Percentiles rank a stretch among this genome's conserved stretches.
Conservation (phyloP, 768 basidiomycete species). For the Amanita thiersii region DNA sequence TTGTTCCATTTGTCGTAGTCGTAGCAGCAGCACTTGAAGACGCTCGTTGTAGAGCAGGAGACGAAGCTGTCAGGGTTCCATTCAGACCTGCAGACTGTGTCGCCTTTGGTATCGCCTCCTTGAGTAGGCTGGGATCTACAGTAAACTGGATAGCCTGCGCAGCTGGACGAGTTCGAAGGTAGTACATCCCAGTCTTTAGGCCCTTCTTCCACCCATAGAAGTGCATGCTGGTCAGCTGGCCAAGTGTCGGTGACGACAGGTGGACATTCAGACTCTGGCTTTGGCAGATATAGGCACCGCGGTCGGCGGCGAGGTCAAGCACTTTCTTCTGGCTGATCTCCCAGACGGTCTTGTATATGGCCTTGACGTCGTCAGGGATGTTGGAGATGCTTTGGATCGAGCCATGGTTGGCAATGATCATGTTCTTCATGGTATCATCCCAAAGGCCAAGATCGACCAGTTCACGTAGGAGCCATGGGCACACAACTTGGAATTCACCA, state of each 20-base stretch:
- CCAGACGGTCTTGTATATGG: constrained; percentile 99
- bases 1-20: constrained; percentile 13
- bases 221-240: constrained; percentile 93
- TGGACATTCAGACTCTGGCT: constrained; percentile 93
- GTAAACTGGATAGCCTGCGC: constrained; percentile 98
- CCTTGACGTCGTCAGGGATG: constrained; percentile 88
- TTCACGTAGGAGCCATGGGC: constrained; percentile 98
- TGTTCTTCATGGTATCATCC: constrained; percentile 99
- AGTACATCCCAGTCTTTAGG: constrained; percentile 98
- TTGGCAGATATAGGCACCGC: constrained; percentile 97
- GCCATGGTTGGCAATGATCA: constrained; percentile 95
- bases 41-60: too few species aligned
- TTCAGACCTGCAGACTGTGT: constrained; percentile 17
- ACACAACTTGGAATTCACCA: constrained; percentile 98
- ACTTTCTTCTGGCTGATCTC: constrained; percentile 99
- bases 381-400: constrained; percentile 80
- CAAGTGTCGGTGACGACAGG: constrained; percentile 78
- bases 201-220: constrained; percentile 99
- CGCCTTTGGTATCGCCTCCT: constrained; percentile 53
- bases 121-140: constrained; percentile 74
- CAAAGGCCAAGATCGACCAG: constrained; percentile 92
- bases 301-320: constrained; percentile 96
- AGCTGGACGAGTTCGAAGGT: constrained; percentile 90
- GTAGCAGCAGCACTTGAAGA: constrained; percentile 17
- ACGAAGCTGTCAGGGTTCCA: constrained; percentile 23